Percentiles rank a stretch among this genome's conserved stretches.
Conservation (phyloP, 73 alveolate genomes). For the Breviolum minutum region DNA sequence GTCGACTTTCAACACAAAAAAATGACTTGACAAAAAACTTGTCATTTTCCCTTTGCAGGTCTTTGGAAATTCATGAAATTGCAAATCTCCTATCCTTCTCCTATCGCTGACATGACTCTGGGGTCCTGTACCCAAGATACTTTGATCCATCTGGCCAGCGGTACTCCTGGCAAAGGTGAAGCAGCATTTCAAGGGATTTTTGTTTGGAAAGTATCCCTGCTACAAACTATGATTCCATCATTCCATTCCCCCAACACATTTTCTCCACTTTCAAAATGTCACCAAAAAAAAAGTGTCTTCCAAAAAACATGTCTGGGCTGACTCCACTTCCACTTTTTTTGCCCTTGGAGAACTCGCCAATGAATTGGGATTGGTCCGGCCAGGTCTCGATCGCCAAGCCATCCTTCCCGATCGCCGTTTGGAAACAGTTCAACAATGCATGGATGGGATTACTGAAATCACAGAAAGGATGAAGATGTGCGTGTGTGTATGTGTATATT, state of each 20-base stretch:
- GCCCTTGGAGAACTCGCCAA: slow-evolving; percentile 63
- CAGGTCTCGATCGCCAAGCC: slow-evolving; percentile 73
- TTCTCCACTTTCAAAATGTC: no score
- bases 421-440: no score
- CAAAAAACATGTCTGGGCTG: neutral
- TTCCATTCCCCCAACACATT: no score
- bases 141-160: slow-evolving; percentile 92
- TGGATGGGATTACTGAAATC: neutral
- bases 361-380: slow-evolving; percentile 67
- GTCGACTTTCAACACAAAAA: no score
- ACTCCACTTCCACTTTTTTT: slow-evolving; percentile 87
- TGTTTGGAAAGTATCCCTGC: no score
- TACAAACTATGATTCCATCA: no score
- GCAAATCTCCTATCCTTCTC: neutral
- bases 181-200: neutral
- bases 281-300: no score
- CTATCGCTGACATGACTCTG: neutral
- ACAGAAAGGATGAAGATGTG: neutral
- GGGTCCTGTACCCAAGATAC: slow-evolving; percentile 60
- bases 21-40: no score
- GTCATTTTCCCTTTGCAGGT: no score
- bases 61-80: no score
- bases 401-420: neutral
- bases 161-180: slow-evolving; percentile 33
- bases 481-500: no score